These are phyloP conservation scores for Globisporangium megalacanthum DNA, from an alignment of 352 stramenopile genomes.

Conservation along the genomic window DNA sequence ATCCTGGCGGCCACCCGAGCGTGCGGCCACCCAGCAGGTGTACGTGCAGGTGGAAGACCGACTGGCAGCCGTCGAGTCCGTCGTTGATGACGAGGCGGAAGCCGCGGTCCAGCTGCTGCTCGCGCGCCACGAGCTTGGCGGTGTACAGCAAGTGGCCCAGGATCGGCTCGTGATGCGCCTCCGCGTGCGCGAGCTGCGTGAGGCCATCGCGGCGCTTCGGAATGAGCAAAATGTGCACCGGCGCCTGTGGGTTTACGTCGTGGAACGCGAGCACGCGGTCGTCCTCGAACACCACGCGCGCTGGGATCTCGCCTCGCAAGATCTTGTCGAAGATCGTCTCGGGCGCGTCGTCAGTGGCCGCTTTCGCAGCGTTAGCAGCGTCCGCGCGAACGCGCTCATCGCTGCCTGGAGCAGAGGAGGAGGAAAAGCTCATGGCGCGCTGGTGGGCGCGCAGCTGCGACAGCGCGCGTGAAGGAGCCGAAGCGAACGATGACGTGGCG, in stretches of 20 bases:
- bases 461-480: constrained; percentile 3
- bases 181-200: constrained; percentile 85
- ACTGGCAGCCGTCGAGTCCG: constrained; percentile 90
- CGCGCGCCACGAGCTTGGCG: constrained; percentile 90
- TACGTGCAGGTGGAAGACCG: constrained; percentile 89
- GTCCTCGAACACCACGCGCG: constrained; percentile 95
- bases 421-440: constrained; percentile 39
- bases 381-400: constrained; percentile 65
- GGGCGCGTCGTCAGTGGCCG: constrained; percentile 33
- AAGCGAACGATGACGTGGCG: not conserved
- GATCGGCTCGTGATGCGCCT: constrained; percentile 91
- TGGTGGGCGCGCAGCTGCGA: constrained; percentile 10
- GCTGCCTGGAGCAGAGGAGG: constrained; percentile 1
- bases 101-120: constrained; percentile 88
- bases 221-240: constrained; percentile 97
- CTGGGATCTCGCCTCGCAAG: constrained; percentile 91
- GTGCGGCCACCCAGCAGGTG: constrained; percentile 94
- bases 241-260: constrained; percentile 95
- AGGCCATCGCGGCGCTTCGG: constrained; percentile 93
- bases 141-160: constrained; percentile 93
- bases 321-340: constrained; percentile 99
- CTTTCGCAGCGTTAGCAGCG: constrained; percentile 26
- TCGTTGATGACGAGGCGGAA: constrained; percentile 97
- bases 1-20: constrained; percentile 92
- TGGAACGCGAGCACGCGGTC: constrained; percentile 96